Evolutionary conservation across 495 filamentous ascomycete genomes (phyloP).

Genomic region (Penicillium riverlandense): DNA sequence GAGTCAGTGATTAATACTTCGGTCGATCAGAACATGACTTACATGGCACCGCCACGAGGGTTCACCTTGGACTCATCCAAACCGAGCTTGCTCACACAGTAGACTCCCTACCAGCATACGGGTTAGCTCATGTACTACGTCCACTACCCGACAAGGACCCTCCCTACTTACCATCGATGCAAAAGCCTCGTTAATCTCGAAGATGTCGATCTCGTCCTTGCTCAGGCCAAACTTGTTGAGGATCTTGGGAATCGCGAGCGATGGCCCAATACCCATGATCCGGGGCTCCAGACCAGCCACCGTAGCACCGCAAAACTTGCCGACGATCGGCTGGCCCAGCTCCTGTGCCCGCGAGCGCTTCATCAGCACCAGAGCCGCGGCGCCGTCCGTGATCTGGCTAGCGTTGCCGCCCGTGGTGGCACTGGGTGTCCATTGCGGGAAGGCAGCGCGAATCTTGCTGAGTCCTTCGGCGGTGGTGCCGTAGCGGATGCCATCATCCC

Average conservation of each 20-base stretch:
- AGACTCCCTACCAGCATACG: slow-evolving; percentile 48
- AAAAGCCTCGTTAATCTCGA: slow-evolving; percentile 96
- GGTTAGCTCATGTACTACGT: no score
- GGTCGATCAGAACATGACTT: slow-evolving; percentile 8
- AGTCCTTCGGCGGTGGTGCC: slow-evolving; percentile 80
- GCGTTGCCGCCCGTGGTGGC: slow-evolving; percentile 87
- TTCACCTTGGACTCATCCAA: slow-evolving; percentile 84
- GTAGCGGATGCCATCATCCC: slow-evolving; percentile 83
- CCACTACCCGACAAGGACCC: no score
- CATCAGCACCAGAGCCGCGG: slow-evolving; percentile 87
- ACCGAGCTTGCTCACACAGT: slow-evolving; percentile 71
- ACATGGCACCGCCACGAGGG: slow-evolving; percentile 72
- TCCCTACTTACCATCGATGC: slow-evolving; percentile 68
- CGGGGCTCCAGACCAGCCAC: slow-evolving; percentile 79
- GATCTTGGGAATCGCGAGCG: slow-evolving; percentile 89
- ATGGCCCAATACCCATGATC: slow-evolving; percentile 96
- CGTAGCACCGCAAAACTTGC: slow-evolving; percentile 86
- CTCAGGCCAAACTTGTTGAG: slow-evolving; percentile 67
- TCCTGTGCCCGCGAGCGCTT: slow-evolving; percentile 78
- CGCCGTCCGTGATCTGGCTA: slow-evolving; percentile 90
- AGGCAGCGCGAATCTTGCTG: slow-evolving; percentile 79
- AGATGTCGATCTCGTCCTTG: slow-evolving; percentile 77
- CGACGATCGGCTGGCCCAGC: slow-evolving; percentile 81
- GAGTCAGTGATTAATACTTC: no score
- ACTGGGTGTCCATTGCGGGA: slow-evolving; percentile 80